Percentiles rank a stretch among this genome's conserved stretches.
Evolutionary conservation across 2,329 filamentous ascomycete species (phyloP).

Genomic region (Xylariaceae sp.): DNA sequence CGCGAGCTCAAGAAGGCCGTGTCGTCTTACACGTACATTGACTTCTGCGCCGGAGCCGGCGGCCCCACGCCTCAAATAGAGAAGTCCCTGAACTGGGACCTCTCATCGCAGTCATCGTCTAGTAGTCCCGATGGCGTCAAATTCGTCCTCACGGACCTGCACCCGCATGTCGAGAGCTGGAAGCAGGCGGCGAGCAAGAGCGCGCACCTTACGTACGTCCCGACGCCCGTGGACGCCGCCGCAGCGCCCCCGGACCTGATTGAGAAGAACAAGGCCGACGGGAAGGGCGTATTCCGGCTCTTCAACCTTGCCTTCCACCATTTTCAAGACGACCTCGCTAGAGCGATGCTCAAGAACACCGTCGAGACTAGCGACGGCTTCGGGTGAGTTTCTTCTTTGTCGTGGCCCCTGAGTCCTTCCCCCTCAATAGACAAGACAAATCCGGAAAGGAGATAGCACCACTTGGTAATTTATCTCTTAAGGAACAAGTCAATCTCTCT

Average conservation of each 20-base stretch:
- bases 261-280: constrained; percentile 28
- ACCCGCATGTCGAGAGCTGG: constrained; percentile 59
- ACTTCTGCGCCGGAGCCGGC: constrained; percentile 71
- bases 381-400: constrained; percentile 36
- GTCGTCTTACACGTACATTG: constrained; percentile 57
- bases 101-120: constrained; percentile 17
- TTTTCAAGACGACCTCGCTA: constrained; percentile 60
- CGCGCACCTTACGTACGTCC: constrained; percentile 54
- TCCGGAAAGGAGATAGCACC: neutral
- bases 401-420: neutral
- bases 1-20: constrained; percentile 43
- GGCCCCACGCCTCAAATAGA: constrained; percentile 64
- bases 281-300: constrained; percentile 56
- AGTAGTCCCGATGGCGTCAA: constrained; percentile 34
- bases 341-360: constrained; percentile 57
- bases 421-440: no score
- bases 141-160: constrained; percentile 62
- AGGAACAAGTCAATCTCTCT: no score
- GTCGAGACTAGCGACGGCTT: constrained; percentile 61
- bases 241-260: constrained; percentile 49
- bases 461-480: no score
- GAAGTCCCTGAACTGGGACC: constrained; percentile 47
- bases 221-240: constrained; percentile 59
- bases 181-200: constrained; percentile 45
- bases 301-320: constrained; percentile 75